phyloP scores from a whole-genome alignment of 192 early-diverging fungal genomes.

The Dimargaris verticillata region DNA sequence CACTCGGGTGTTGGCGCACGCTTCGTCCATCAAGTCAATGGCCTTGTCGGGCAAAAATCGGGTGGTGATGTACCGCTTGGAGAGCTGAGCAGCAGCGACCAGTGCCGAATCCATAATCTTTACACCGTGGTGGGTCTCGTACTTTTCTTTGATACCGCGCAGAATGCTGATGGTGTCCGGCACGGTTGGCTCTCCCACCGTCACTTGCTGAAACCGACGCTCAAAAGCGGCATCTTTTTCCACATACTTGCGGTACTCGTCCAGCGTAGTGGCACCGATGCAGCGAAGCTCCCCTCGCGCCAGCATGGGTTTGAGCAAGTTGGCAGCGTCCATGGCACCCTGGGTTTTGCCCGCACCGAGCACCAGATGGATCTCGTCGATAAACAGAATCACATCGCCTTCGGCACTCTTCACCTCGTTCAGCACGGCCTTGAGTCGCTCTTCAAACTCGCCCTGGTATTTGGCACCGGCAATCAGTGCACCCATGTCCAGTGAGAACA shows the following conservation, averaged over 20 bases:
- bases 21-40: conserved; percentile 84
- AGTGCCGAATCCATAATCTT: conserved; percentile 50
- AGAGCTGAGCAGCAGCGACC: conserved; percentile 51
- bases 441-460: conserved; percentile 96
- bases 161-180: conserved; percentile 63
- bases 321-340: conserved; percentile 92
- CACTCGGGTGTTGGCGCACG: conserved; percentile 86
- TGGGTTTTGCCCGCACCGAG: conserved; percentile 84
- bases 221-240: conserved; percentile 76
- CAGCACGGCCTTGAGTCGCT: conserved; percentile 87
- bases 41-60: conserved; percentile 67
- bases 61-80: conserved; percentile 62
- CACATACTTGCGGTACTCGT: conserved; percentile 87
- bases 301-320: conserved; percentile 94
- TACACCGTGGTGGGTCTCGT: conserved; percentile 65
- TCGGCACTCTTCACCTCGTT: conserved; percentile 86
- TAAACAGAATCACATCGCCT: conserved; percentile 85
- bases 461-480: conserved; percentile 84
- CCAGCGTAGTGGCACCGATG: conserved; percentile 91
- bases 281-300: conserved; percentile 89
- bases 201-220: conserved; percentile 60
- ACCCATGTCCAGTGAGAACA: conserved; percentile 94
- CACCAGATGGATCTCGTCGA: conserved; percentile 93
- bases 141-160: conserved; percentile 60
- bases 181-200: conserved; percentile 55